Evolutionary conservation across 768 basidiomycete species (phyloP).

Genomic region (Russula sp.): DNA sequence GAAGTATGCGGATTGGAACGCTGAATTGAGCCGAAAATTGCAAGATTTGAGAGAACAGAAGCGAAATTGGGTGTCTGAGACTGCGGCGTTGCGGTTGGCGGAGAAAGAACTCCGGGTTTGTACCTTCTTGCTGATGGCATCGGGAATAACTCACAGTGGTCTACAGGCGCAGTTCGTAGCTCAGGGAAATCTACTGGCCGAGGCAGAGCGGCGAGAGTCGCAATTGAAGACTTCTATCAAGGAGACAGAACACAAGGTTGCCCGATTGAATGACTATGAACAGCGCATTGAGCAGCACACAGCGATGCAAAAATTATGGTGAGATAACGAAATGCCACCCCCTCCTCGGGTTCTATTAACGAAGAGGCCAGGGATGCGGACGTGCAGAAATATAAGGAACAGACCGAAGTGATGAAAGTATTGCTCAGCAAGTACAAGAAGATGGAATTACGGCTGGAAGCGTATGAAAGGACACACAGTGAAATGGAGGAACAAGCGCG

Average conservation of each 20-base stretch:
- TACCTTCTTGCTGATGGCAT: neutral
- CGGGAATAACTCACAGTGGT: constrained; percentile 1
- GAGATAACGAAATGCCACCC: neutral
- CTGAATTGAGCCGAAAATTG: constrained; percentile 71
- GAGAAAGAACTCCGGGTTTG: constrained; percentile 65
- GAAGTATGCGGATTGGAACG: constrained; percentile 81
- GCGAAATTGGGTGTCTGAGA: constrained; percentile 66
- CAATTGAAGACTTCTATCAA: constrained; percentile 68
- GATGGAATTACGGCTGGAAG: constrained; percentile 58
- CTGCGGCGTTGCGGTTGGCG: constrained; percentile 57
- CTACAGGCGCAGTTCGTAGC: constrained; percentile 60
- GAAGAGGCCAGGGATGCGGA: constrained; percentile 58
- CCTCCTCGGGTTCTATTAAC: neutral
- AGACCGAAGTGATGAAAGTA: constrained; percentile 49
- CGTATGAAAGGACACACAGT: constrained; percentile 46
- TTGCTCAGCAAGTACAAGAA: constrained; percentile 57
- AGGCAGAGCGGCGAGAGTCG: constrained; percentile 65
- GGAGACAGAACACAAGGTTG: constrained; percentile 76
- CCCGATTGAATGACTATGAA: constrained; percentile 79
- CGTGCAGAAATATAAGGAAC: constrained; percentile 61
- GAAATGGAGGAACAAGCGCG: constrained; percentile 53
- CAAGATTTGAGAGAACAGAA: constrained; percentile 74
- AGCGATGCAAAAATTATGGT: constrained; percentile 76
- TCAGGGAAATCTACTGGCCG: constrained; percentile 61
- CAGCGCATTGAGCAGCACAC: constrained; percentile 78